Percentiles rank a stretch among this genome's conserved stretches.
These are phyloP conservation scores for Cucumis melo DNA, from an alignment of 306 rosid species.

Conservation along the genomic window DNA sequence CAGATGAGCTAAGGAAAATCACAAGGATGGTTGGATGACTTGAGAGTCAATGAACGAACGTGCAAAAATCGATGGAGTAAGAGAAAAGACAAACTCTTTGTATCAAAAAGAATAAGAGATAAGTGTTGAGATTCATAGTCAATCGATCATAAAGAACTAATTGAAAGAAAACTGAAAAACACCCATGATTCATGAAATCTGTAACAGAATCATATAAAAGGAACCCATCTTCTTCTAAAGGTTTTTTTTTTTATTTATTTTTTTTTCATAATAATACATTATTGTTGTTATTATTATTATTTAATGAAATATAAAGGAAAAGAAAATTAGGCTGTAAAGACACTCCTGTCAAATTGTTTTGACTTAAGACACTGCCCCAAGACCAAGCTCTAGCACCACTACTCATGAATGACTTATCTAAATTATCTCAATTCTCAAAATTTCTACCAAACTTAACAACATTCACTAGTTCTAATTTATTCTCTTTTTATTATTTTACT, in stretches of 20 bases:
- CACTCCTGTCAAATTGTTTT: background rate
- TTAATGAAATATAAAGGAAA: no score
- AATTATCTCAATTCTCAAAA: background rate
- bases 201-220: background rate
- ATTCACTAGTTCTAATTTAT: background rate
- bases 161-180: background rate
- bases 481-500: background rate
- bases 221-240: background rate
- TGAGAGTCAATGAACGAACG: no score
- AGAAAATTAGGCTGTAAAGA: background rate
- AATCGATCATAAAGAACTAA: no score
- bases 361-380: background rate
- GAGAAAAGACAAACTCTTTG: no score
- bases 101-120: no score
- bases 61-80: no score
- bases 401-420: background rate
- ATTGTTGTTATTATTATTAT: no score
- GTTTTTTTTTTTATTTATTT: no score
- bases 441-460: background rate
- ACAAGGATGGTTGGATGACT: no score
- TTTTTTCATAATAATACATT: no score
- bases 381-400: background rate
- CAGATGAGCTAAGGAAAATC: no score
- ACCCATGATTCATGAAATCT: background rate
- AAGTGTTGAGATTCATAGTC: no score